Evolutionary conservation across 441 rosid species (phyloP), one percentile per base, ranked within the genome.

Genomic region (Adansonia gregorii): DNA sequence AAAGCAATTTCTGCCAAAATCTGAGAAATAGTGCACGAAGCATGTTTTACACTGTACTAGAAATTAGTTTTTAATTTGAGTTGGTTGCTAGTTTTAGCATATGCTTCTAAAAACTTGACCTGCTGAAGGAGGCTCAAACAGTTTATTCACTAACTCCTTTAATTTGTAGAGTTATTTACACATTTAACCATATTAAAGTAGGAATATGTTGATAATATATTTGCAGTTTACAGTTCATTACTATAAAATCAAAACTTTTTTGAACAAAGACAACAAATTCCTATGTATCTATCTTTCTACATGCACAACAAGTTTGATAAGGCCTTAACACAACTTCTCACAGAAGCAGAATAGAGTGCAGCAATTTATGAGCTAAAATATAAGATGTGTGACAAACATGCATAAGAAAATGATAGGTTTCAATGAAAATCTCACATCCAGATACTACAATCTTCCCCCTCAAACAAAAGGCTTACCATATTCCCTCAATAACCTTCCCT

Each of bases 401-500:
- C 43, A 4, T 39, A 31, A 64, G 67, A 64, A 24, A 39, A 67
- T 41, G 22, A 17, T n/a, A 46, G 27, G 72, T n/a, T 67, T 17
- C 54, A 6, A 39, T 19, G 15, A 15, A 39, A 3, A 52, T 27
- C 12, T 7, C 27, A 7, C 24, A 2, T 41, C 35, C 6, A 11
- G 8, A 19, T 4, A 10, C 19, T 22, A 69, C 58, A 7, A 4
- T 46, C 55, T 31, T 15, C 22, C 9, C 59, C 15, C 20, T 22
- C 1, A 56, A 67, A 11, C 8, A 6, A 58, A 69, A 71, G 12
- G 80, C 93, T 85, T 78, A 95, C 99, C 99, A 95, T 24, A 95
- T 93, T 51, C 93, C 99, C 81, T 95, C 98, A 66, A 95, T 88
- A 35, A 83, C 90, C 84, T 91, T 93, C 46, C 98, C 99, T 82